Evolutionary conservation across 2,329 filamentous ascomycete species (phyloP).

Genomic region (Alternaria ethzedia): DNA sequence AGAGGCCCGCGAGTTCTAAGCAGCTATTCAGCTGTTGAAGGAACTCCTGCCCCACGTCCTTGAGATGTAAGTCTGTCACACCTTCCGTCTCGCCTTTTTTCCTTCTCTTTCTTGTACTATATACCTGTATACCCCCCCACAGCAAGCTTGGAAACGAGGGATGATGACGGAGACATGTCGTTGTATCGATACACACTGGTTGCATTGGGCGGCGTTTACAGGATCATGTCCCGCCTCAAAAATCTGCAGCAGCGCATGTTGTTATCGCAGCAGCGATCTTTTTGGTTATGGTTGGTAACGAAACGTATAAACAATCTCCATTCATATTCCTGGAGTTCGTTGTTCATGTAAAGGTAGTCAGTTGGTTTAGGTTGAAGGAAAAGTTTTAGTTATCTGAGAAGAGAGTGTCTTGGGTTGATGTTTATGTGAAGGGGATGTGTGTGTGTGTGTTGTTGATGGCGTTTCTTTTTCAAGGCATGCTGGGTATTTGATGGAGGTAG

Average conservation of each 20-base stretch:
- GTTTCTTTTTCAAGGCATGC: not conserved
- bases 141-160: constrained; percentile 1
- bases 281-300: not conserved
- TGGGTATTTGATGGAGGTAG: not conserved
- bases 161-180: not conserved
- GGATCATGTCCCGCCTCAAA: not conserved
- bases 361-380: not conserved
- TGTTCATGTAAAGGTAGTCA: not conserved
- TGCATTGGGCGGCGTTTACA: constrained; percentile 14
- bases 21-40: not conserved
- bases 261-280: not conserved
- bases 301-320: not conserved
- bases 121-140: constrained; percentile 18
- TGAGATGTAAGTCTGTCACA: not conserved
- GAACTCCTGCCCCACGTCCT: not conserved
- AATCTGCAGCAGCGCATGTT: not conserved
- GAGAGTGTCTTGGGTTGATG: not conserved
- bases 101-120: constrained; percentile 18
- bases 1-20: constrained; percentile 16
- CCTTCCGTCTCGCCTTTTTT: not conserved
- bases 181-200: constrained; percentile 18
- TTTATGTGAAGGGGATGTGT: not conserved
- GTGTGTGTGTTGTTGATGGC: not conserved
- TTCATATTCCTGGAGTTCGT: not conserved
- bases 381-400: not conserved